Evolutionary conservation across 306 rosid species (phyloP), one percentile per base, ranked within the genome.

Genomic region (Begonia masoniana): DNA sequence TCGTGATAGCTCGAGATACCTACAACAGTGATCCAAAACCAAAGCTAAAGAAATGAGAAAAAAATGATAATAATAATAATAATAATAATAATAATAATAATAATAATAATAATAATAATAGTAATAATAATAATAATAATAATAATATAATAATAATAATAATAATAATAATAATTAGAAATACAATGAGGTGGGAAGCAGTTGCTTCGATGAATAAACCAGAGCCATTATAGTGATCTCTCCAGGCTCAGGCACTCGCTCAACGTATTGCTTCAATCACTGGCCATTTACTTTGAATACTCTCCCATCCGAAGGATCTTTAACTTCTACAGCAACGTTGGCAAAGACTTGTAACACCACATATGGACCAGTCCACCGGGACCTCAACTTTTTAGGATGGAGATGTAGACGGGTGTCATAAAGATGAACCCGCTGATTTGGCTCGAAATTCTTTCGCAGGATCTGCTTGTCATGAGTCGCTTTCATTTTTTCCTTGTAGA

Each of bases 311-410:
- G 12, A 2, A 0, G 36, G 61, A 5, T 41, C 36, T 7, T 56
- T n/a, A 43, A 56, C 13, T 50, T 56, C 61, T 2, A 42, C 16
- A 56, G 61, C 50, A 13, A 12, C 35, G 12, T 56, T 41, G 13
- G 61, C 15, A 16, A 41, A 56, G 11, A 15, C 35, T 13, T 11
- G 4, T 43, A 14, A 41, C 35, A 56, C 50, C 35, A 56, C 36
- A 56, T 41, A 15, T 14, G 50, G 50, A 56, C 13, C 49, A 7
- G 24, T 56, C 50, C 50, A 56, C 13, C 61, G 41, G 15, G 50
- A 41, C 43, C 50, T 56, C 11, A 56, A 15, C 35, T 56, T 56
- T 8, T 14, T 14, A 2, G 13, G 26, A n/a, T 56, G 50, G 50
- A 56, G 60, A 56, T 56, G 61, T 2, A 56, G 43, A 5, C 13